Base-by-base conservation (phyloP, 1,284 basidiomycete species). In the Marasmius fiardii region DNA sequence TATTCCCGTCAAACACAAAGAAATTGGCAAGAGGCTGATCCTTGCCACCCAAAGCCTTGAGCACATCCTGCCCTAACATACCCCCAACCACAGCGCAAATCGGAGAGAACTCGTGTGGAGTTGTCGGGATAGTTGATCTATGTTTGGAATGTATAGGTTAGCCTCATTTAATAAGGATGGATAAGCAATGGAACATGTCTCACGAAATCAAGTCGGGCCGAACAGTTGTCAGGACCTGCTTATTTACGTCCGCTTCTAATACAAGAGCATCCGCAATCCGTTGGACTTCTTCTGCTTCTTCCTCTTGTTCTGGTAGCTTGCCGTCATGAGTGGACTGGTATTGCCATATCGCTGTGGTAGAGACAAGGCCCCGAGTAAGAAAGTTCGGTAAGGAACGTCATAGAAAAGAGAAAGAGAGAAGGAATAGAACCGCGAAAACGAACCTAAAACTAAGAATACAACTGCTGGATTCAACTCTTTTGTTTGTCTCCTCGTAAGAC, bases 11-110 rank as follows among this genome's bases (percentile, higher is more conserved):
- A 60, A 95, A 92, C n/a, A 86, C 79, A 63, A 96, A 88, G 65
- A 98, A 89, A 69, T 99, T 98, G 52, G 90, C 88, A 58, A 98
- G 88, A 1, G 96, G 96, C 45, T 88, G 84, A 65, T 98, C 95
- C 54, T 93, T 87, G 53, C 88, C 92, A 43, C 90, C 92, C 35
- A 99, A 76, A 0, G 92, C 86, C 70, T 98, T 96, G 44, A 99
- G 77, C 52, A 98, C 88, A 68, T 98, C 96, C 71, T 99, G 97
- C 1, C 89, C 95, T 14, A 98, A 74, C 70, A 98, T 82, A 14
- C 97, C 97, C 28, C 97, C 96, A 44, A 99, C 78, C 28, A 99
- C 89, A 0, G 95, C 95, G 67, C 94, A 89, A 3, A 95, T 85
- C 1, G 95, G 91, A 3, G 92, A 86, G 75, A 96, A 91, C 67